Evolutionary conservation across 345 rosid species (phyloP).

Genomic region (Lagerstroemia speciosa): DNA sequence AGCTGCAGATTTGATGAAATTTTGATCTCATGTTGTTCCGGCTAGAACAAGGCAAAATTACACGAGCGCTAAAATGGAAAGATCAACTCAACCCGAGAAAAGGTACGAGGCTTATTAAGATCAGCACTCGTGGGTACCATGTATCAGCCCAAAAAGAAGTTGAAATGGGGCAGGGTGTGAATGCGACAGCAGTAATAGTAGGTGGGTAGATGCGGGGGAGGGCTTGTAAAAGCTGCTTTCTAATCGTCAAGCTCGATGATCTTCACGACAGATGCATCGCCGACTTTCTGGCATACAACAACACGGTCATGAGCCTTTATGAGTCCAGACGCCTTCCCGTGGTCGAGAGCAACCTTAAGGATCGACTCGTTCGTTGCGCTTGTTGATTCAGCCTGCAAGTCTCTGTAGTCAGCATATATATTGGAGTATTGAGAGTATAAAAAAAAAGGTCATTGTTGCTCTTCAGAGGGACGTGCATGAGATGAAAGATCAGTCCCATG

Average conservation of each 20-base stretch:
- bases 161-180: neutral
- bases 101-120: no score
- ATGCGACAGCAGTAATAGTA: neutral
- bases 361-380: slow-evolving; percentile 36
- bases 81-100: no score
- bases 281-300: slow-evolving; percentile 56
- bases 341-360: slow-evolving; percentile 55
- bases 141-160: neutral
- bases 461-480: neutral
- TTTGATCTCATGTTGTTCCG: no score
- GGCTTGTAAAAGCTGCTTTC: neutral
- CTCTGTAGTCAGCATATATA: neutral
- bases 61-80: no score
- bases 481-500: no score
- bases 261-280: slow-evolving; percentile 53
- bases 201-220: neutral
- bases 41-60: no score
- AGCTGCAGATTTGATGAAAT: no score
- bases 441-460: neutral
- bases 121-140: no score
- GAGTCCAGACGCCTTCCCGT: slow-evolving; percentile 44
- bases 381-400: slow-evolving; percentile 37
- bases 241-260: slow-evolving; percentile 57
- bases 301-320: slow-evolving; percentile 54
- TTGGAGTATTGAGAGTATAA: neutral